Conservation (phyloP, 73 alveolate species). For the Chromera velia region DNA sequence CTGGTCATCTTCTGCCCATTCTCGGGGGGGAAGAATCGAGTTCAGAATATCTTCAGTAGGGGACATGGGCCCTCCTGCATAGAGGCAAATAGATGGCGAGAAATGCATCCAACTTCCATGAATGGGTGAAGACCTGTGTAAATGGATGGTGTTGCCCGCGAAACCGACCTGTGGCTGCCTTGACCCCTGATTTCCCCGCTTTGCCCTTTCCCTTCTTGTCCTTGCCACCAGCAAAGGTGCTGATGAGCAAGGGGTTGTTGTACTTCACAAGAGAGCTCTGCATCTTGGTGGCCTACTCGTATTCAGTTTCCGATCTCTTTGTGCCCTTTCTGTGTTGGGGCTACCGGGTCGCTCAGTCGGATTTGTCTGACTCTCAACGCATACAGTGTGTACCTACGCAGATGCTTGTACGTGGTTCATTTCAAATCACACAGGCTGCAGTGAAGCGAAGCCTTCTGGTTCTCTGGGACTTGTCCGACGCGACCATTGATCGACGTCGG, state of each 20-base stretch:
- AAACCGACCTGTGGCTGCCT: background rate
- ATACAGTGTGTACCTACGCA: no score
- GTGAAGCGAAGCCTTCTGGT: no score
- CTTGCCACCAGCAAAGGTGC: slow-evolving; percentile 70
- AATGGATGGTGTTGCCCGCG: background rate
- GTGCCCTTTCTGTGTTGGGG: no score
- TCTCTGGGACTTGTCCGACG: no score
- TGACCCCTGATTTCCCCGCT: background rate
- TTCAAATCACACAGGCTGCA: no score
- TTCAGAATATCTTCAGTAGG: slow-evolving; percentile 78
- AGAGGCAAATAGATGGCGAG: background rate
- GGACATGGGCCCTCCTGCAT: slow-evolving; percentile 34
- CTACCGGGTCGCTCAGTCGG: no score
- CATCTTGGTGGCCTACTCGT: no score
- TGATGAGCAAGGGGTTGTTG: slow-evolving; percentile 78
- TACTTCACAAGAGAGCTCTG: slow-evolving; percentile 72
- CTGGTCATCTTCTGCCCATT: slow-evolving; percentile 83
- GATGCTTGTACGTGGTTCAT: no score
- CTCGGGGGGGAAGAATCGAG: slow-evolving; percentile 96
- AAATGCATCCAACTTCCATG: background rate
- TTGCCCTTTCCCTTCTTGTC: slow-evolving; percentile 35
- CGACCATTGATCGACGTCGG: no score
- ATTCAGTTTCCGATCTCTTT: no score
- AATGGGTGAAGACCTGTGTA: background rate
- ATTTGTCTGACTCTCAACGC: no score